Base-by-base conservation (phyloP, 2,329 filamentous ascomycete species). In the Aspergillus spinulosporus region DNA sequence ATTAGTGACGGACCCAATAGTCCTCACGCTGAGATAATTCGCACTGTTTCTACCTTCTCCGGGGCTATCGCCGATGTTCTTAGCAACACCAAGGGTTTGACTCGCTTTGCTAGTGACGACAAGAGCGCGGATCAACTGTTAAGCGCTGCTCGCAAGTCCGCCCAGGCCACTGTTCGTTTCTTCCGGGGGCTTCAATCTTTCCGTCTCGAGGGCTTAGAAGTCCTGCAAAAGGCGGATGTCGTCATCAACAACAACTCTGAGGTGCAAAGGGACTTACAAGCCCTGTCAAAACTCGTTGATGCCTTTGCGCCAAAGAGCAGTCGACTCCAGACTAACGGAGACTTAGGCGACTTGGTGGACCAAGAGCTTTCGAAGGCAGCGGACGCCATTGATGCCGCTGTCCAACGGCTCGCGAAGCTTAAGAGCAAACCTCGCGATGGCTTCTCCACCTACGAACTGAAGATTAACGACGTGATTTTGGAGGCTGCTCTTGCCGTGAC, bases 241-340 rank as follows among this genome's bases (percentile, higher is more conserved):
- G 93, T 99, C 54, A 95, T 99, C 78, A 95, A 94, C 77, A 93
- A 89, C 80, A 97, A 96, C 75, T 90, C 95, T 62, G 94, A 99
- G 63, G 92, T 97, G 7, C 90, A 97, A 72, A 88, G 95, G 75
- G 92, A 95, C 64, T 81, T 99, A 51, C 93, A 97, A 77, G 90
- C 89, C 69, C 83, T 99, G 62, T 96, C 92, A 73, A 97, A 96
- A 78, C 80, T 96, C 49, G 92, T 93, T 1, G 94, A 99, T 72
- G 84, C 88, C 0, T 96, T 97, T 67, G 90, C 92, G 2, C 93
- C 93, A 0, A 92, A 90, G 73, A 90, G 89, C 61, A 86, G 83
- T 71, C 94, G 93, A 77, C 82, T 97, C 59, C 84, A 83, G 46
- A 87, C 85, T 63, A 84, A 84, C 62, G 93, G 92, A 43, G 94